Percentiles rank a stretch among this genome's conserved stretches.
Conservation (phyloP, 164 flowering plant species). For the Saururus chinensis region DNA sequence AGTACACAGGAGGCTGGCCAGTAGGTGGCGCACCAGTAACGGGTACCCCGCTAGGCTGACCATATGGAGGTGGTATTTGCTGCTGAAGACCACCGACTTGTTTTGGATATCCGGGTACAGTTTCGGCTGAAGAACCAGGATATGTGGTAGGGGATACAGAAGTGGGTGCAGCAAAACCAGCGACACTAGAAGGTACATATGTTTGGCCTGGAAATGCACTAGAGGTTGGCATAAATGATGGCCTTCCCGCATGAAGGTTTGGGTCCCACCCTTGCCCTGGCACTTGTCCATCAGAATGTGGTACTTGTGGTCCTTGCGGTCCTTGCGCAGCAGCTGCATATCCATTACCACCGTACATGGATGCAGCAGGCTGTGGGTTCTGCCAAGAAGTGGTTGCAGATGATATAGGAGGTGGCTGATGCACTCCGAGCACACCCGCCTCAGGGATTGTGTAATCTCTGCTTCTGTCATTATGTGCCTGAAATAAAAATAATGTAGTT, state of each 20-base stretch:
- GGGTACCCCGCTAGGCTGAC: constrained; percentile 23
- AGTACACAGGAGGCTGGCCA: constrained; percentile 26
- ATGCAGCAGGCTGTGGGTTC: constrained; percentile 31
- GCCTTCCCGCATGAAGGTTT: constrained; percentile 24
- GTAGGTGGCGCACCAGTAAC: constrained; percentile 19
- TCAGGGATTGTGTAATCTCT: constrained; percentile 72
- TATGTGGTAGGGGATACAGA: constrained; percentile 5
- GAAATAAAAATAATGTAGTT: not conserved
- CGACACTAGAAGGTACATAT: constrained; percentile 18
- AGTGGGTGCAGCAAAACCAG: constrained; percentile 20
- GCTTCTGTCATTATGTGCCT: constrained; percentile 80
- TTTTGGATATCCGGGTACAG: constrained; percentile 2
- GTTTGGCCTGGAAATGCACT: constrained; percentile 39
- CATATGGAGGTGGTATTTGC: constrained; percentile 13
- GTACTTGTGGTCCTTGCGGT: constrained; percentile 17
- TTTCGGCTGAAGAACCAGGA: constrained; percentile 17
- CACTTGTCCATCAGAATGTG: constrained; percentile 16
- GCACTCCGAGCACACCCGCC: constrained; percentile 32
- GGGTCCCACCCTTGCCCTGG: constrained; percentile 48
- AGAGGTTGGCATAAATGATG: constrained; percentile 25
- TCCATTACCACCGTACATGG: constrained; percentile 25
- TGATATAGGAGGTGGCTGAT: constrained; percentile 28
- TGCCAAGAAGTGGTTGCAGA: constrained; percentile 33
- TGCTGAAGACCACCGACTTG: constrained; percentile 7
- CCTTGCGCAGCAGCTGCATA: constrained; percentile 13